Evolutionary conservation across 257 asterid species (phyloP), one percentile per base, ranked within the genome.

Genomic region (Misopates orontium): DNA sequence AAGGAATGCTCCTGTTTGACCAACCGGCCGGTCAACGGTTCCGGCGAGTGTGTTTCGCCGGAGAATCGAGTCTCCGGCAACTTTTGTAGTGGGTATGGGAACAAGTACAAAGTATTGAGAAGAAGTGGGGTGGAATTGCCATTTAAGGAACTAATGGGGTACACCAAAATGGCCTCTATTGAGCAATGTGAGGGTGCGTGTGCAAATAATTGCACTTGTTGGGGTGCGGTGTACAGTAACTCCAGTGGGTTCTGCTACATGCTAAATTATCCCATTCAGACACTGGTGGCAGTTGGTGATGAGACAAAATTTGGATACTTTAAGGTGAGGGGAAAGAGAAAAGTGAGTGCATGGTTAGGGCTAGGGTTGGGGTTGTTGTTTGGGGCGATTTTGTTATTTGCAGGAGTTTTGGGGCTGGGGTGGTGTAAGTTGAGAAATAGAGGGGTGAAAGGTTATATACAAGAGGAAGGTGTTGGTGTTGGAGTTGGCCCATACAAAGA

Each of bases 161-260:
- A 78, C 66, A 14, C n/a, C 21, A 80, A 48, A 55, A 78, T 77
- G 94, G 70, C 36, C 20, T 80, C 88, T 21, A 17, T 81, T 4
- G 76, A 75, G 39, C 52, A 60, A 66, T 93, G 99, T 57, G 90
- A 84, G 76, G 68, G 65, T 10, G 57, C 85, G n/a, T 93, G 99
- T 60, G 79, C 75, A 63, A 60, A 50, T 1, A 86, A 82, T 67
- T 93, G 99, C 59, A 73, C 90, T 15, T 93, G 97, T 49, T 87
- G 96, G 97, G 99, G 97, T 1, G 97, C 53, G 79, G 95, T 80
- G 79, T 93, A 87, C 71, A 85, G 87, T 66, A 93, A 93, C 81
- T 63, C 84, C 14, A 87, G 96, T 70, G 97, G 99, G 75, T 84
- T 87, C 78, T 93, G 99, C 83, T 86, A 90, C 91, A 78, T 28